Percentiles rank a stretch among this genome's conserved stretches.
Evolutionary conservation across 2,329 filamentous ascomycete species (phyloP).

Genomic region (Nigrospora oryzae): DNA sequence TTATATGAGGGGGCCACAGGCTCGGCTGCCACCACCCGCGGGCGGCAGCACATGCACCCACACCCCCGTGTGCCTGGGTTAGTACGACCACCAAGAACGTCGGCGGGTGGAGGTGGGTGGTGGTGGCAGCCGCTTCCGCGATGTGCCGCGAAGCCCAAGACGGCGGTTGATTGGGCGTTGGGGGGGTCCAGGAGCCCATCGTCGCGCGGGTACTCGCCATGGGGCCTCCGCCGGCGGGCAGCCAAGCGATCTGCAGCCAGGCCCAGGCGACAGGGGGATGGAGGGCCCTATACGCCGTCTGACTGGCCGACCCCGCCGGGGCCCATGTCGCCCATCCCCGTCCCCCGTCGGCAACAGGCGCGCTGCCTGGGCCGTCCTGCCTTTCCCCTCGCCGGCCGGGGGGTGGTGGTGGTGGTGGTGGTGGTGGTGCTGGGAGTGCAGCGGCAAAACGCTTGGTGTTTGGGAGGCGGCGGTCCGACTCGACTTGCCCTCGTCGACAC

Average conservation of each 20-base stretch:
- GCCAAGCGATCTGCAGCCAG: conserved; percentile 23
- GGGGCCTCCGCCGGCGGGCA: conserved; percentile 9
- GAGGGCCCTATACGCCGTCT: conserved; percentile 4
- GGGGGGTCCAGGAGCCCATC: too few species aligned
- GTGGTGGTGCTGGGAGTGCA: conserved; percentile 3
- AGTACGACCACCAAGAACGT: too few species aligned
- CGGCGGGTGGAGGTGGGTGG: too few species aligned
- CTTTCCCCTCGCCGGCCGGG: too few species aligned
- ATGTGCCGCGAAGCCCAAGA: too few species aligned
- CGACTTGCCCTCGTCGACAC: not conserved
- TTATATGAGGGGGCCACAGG: not conserved
- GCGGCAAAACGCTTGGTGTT: conserved; percentile 17
- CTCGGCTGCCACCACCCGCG: not conserved
- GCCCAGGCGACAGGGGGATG: conserved; percentile 11
- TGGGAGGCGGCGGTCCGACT: conserved; percentile 3
- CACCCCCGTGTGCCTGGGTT: not conserved
- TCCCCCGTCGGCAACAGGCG: too few species aligned
- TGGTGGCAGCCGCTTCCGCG: too few species aligned
- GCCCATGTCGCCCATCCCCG: too few species aligned
- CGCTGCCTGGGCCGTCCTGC: too few species aligned
- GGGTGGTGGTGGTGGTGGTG: too few species aligned
- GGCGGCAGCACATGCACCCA: not conserved
- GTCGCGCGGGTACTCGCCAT: too few species aligned
- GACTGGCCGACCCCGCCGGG: conserved; percentile 8
- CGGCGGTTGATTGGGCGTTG: too few species aligned